phyloP scores from a whole-genome alignment of 768 basidiomycete species.

The Mycena capillaripes region DNA sequence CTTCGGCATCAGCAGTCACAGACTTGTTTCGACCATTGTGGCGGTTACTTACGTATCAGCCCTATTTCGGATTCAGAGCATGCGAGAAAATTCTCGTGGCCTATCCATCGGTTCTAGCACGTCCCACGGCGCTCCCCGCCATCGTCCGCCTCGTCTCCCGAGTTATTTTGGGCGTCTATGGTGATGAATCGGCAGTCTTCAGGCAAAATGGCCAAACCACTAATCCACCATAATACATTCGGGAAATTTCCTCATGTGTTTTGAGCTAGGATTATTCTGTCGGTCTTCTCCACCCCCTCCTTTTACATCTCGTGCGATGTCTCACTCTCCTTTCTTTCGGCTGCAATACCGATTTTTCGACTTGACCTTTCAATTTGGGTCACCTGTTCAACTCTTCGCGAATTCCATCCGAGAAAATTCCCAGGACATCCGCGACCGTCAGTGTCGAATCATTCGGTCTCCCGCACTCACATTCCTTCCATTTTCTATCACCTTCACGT shows the following conservation, averaged over 20 bases:
- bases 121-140: background rate
- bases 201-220: background rate
- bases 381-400: background rate
- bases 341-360: background rate
- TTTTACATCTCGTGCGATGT: too few relatives aligned
- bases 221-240: background rate
- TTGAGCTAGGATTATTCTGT: background rate
- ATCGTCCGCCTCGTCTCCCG: background rate
- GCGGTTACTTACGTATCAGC: background rate
- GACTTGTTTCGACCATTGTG: background rate
- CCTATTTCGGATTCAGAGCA: background rate
- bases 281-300: background rate
- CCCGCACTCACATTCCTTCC: background rate
- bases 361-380: background rate
- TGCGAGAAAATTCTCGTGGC: conserved; percentile 1
- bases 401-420: background rate
- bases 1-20: background rate
- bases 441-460: background rate
- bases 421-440: background rate
- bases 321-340: background rate
- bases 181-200: background rate
- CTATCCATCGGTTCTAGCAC: background rate
- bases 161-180: background rate
- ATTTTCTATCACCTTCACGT: background rate
- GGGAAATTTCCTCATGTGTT: background rate